Base-by-base conservation (phyloP, 2,329 filamentous ascomycete species). In the Trichoderma hamatum region DNA sequence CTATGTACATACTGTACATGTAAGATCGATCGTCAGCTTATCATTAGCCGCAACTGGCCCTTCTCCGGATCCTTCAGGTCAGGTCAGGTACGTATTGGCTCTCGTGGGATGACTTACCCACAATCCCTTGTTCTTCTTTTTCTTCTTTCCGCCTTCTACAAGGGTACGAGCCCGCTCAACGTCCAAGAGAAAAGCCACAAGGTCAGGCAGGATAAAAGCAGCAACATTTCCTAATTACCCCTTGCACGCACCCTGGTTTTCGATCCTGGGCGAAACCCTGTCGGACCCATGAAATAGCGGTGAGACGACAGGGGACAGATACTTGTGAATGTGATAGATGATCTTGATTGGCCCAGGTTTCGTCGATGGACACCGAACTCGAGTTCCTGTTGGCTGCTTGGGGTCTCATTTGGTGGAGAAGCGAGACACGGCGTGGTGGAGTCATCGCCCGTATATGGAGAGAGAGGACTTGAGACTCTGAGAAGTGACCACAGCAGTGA, bases 11-110 rank as follows among this genome's bases (percentile, higher is more conserved):
- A n/a, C n/a, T n/a, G n/a, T n/a, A n/a, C n/a, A n/a, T n/a, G 61
- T 51, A 61, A 43, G 55, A 68, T 68, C 58, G 49, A 68, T 68
- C 54, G 39, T 66, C 63, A 46, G 62, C 62, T 67, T 59, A 58
- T 67, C 28, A 28, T 56, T 58, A 59, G 34, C 55, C 55, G 55
- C 34, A 59, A 36, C 55, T 59, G 63, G 63, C 28, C 49, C 63
- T 32, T 58, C 26, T 51, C 52, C 39, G 26, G 62, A 66, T 32
- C 39, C 39, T 43, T 43, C 39, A 43, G 16, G 39, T n/a, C 39
- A 43, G 11, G 32, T 34, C 32, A 34, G 32, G 9, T 11, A 34
- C 30, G 30, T 30, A 30, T 7, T 30, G 30, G 5, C 30, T 5
- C 30, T 30, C 5, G 30, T 7, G 30, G 30, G 30, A 30, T 30